Conservation (phyloP, 1,284 basidiomycete species). For the Ceratobasidium sp. region DNA sequence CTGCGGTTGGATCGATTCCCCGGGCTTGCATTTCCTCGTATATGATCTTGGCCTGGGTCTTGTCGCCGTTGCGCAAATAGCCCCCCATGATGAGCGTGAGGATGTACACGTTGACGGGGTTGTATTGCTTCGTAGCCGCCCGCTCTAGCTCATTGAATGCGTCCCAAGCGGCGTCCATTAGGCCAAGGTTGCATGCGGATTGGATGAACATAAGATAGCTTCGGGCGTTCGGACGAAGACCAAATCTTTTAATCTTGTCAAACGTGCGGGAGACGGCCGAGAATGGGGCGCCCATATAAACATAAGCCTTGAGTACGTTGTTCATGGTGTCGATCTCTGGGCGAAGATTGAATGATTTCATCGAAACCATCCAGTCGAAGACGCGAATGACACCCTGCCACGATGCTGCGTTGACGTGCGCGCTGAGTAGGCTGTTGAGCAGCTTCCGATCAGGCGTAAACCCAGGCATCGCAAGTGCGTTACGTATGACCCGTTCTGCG, state of each 20-base stretch:
- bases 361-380: conserved; percentile 66
- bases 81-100: conserved; percentile 90
- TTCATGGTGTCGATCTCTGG: conserved; percentile 68
- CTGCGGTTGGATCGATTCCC: conserved; percentile 76
- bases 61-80: conserved; percentile 73
- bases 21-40: conserved; percentile 81
- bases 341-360: conserved; percentile 48
- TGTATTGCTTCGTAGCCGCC: conserved; percentile 38
- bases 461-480: conserved; percentile 69
- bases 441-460: conserved; percentile 74
- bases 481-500: conserved; percentile 77
- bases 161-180: conserved; percentile 75
- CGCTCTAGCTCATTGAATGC: conserved; percentile 79
- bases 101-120: conserved; percentile 62
- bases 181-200: conserved; percentile 83
- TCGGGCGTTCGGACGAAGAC: conserved; percentile 70
- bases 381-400: conserved; percentile 80
- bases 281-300: conserved; percentile 84
- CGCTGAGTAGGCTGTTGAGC: conserved; percentile 83
- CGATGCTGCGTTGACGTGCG: conserved; percentile 84
- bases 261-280: conserved; percentile 76
- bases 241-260: conserved; percentile 65
- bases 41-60: conserved; percentile 71
- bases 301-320: conserved; percentile 87
- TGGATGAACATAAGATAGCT: conserved; percentile 87